Evolutionary conservation across 2,329 filamentous ascomycete species (phyloP).

Genomic region (Paracamarosporium sp.): DNA sequence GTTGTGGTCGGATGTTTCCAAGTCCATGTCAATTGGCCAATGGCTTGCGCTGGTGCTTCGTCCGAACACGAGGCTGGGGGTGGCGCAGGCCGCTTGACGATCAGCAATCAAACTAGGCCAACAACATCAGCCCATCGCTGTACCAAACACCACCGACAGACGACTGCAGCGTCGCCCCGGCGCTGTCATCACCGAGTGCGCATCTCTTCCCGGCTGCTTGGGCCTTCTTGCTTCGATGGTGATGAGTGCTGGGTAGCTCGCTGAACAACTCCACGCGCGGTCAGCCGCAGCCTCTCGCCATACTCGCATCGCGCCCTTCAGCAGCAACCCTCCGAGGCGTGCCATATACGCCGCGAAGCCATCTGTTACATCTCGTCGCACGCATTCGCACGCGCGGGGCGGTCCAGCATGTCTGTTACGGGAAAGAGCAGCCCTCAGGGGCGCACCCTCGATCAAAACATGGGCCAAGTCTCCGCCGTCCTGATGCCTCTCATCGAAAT

Average conservation of each 20-base stretch:
- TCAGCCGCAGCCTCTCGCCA: background rate
- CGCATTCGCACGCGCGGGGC: background rate
- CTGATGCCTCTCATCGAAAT: slow-evolving; percentile 74
- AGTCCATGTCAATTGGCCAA: background rate
- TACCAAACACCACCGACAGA: background rate
- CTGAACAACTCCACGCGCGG: background rate
- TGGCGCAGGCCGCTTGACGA: background rate
- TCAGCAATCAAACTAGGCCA: background rate
- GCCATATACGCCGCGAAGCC: background rate
- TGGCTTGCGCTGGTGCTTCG: background rate
- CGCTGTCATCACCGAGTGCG: background rate
- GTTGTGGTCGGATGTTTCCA: background rate
- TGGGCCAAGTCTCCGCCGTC: slow-evolving; percentile 67
- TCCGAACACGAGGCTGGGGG: background rate
- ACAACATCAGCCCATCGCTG: background rate
- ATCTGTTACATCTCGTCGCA: background rate
- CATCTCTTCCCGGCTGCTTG: background rate
- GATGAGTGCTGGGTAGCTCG: background rate
- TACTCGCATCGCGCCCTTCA: background rate
- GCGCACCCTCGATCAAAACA: slow-evolving; percentile 35
- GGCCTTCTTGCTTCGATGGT: background rate
- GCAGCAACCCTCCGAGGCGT: background rate
- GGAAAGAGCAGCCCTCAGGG: slow-evolving; percentile 29
- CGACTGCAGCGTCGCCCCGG: background rate
- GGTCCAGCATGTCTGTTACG: slow-evolving; percentile 22